Conservation (phyloP, 1,139 yeast species). For the Pichia cactophila region DNA sequence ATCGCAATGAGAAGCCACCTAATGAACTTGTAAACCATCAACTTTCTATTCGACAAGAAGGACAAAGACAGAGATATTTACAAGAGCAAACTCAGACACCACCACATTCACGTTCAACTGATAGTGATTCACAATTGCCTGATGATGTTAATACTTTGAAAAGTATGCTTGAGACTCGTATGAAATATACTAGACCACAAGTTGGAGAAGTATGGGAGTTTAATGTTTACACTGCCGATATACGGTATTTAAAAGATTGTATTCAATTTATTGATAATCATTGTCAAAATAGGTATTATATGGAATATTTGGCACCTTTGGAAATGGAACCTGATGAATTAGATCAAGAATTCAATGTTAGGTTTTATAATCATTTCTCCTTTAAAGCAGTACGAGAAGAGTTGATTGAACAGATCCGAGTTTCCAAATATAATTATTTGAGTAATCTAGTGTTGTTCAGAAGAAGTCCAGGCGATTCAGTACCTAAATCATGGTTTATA, state of each 20-base stretch:
- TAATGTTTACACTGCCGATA: slow-evolving; percentile 5
- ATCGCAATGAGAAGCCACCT: neutral
- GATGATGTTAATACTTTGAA: slow-evolving; percentile 7
- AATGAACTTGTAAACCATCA: neutral
- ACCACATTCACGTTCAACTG: neutral
- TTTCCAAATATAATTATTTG: slow-evolving; percentile 4
- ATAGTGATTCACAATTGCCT: slow-evolving; percentile 2
- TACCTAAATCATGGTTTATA: slow-evolving; percentile 6
- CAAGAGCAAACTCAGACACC: neutral
- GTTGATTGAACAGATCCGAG: slow-evolving; percentile 3
- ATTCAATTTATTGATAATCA: slow-evolving; percentile 10
- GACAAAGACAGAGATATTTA: neutral
- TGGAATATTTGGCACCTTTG: slow-evolving; percentile 4
- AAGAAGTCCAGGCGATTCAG: neutral
- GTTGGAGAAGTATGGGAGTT: slow-evolving; percentile 14
- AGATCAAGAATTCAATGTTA: slow-evolving; percentile 7
- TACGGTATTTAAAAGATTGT: slow-evolving; percentile 4
- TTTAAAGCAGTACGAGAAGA: slow-evolving; percentile 5
- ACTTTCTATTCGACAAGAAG: neutral
- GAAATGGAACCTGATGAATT: slow-evolving; percentile 5
- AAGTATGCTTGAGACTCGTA: slow-evolving; percentile 8
- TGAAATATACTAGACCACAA: slow-evolving; percentile 12
- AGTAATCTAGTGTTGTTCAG: neutral
- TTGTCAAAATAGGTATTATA: neutral
- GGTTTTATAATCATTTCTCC: slow-evolving; percentile 9